These are phyloP conservation scores for Aspergillus proliferans DNA, from an alignment of 2,329 filamentous ascomycete species.

Conservation along the genomic window DNA sequence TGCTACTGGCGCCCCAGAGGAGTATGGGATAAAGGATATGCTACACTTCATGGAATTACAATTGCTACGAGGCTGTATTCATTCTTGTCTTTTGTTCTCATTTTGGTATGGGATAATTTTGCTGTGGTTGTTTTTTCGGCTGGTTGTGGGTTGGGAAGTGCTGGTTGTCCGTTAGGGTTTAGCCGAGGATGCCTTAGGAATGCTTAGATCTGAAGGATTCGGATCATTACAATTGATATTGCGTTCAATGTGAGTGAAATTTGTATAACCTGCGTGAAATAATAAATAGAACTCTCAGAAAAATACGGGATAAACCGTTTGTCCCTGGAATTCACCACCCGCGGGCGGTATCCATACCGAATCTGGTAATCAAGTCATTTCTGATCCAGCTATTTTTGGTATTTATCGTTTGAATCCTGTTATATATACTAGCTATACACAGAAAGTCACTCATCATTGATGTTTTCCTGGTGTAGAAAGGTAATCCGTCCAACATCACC, in stretches of 20 bases:
- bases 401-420: too few species aligned
- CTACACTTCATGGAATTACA: neutral
- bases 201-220: too few species aligned
- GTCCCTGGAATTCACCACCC: neutral
- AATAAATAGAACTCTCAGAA: neutral
- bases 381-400: neutral
- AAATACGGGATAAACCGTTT: neutral
- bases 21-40: neutral
- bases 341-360: conserved; percentile 7
- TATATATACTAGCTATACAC: too few species aligned
- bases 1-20: conserved; percentile 3
- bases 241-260: too few species aligned
- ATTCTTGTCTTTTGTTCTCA: neutral
- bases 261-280: too few species aligned
- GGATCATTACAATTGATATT: too few species aligned
- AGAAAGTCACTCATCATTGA: neutral
- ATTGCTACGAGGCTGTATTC: neutral
- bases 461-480: conserved; percentile 44
- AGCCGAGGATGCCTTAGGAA: neutral
- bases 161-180: neutral
- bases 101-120: neutral
- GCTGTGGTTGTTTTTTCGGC: neutral
- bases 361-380: conserved; percentile 9
- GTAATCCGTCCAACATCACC: conserved; percentile 39
- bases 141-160: conserved; percentile 1